phyloP scores from a whole-genome alignment of 2,329 filamentous ascomycete genomes.

The Penicillium decumbens region DNA sequence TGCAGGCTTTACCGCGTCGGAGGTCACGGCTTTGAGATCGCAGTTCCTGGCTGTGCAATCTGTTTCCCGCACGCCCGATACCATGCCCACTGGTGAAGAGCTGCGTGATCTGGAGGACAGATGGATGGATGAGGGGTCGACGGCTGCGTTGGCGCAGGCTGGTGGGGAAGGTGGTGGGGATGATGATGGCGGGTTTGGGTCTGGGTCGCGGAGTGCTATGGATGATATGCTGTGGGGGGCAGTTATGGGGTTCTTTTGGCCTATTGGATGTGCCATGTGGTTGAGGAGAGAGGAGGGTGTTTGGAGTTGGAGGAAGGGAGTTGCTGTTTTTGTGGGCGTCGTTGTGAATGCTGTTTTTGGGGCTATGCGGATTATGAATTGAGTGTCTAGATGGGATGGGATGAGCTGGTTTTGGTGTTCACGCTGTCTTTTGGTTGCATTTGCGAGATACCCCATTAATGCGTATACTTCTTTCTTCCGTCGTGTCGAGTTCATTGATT shows the following conservation, averaged over 20 bases:
- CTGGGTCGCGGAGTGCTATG: conserved; percentile 52
- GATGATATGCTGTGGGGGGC: conserved; percentile 87
- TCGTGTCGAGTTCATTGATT: background rate
- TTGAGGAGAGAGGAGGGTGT: conserved; percentile 80
- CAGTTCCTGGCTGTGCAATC: conserved; percentile 86
- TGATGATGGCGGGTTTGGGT: conserved; percentile 42
- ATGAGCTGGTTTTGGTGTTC: background rate
- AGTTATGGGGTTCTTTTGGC: conserved; percentile 92
- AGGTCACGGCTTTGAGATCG: conserved; percentile 77
- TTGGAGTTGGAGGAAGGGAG: conserved; percentile 75
- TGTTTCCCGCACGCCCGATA: conserved; percentile 77
- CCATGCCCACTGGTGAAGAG: conserved; percentile 73
- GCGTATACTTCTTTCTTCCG: background rate
- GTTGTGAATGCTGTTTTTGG: conserved; percentile 74
- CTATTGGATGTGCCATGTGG: conserved; percentile 80
- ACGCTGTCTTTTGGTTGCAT: conserved; percentile 4
- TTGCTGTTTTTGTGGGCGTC: conserved; percentile 82
- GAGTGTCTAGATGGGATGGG: background rate
- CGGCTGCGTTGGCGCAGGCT: conserved; percentile 40
- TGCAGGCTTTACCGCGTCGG: conserved; percentile 74
- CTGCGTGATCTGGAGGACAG: conserved; percentile 77
- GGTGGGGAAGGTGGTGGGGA: conserved; percentile 37
- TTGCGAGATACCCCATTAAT: conserved; percentile 21
- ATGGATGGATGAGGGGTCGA: conserved; percentile 70
- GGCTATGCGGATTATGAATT: conserved; percentile 55